Conservation (phyloP, 1,139 yeast genomes). For the Pichia kudriavzevii region DNA sequence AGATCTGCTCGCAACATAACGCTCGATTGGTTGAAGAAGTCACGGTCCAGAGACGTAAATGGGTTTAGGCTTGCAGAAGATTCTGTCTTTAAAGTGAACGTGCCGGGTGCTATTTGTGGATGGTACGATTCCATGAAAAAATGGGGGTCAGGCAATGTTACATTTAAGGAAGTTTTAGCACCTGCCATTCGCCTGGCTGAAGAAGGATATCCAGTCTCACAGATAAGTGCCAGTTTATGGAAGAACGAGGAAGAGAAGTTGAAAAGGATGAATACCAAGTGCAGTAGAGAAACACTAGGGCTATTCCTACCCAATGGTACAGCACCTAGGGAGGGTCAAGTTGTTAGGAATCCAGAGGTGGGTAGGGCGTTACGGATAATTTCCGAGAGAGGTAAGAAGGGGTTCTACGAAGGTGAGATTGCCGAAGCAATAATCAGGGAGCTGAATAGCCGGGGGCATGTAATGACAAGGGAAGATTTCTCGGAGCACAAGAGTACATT, state of each 20-base stretch:
- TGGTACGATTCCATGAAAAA: slow-evolving; percentile 61
- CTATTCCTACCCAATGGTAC: slow-evolving; percentile 35
- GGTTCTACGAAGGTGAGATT: slow-evolving; percentile 60
- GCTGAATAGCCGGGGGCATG: slow-evolving; percentile 47
- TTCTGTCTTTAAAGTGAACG: slow-evolving; percentile 57
- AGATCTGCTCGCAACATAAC: slow-evolving; percentile 49
- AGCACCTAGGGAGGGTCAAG: slow-evolving; percentile 57
- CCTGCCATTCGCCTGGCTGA: slow-evolving; percentile 72
- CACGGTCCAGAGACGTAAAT: too few species aligned
- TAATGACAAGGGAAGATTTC: slow-evolving; percentile 50
- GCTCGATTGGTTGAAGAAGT: slow-evolving; percentile 44
- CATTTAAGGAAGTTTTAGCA: slow-evolving; percentile 49
- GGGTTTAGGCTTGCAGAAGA: slow-evolving; percentile 35
- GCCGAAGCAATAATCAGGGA: slow-evolving; percentile 59
- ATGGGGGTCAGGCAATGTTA: slow-evolving; percentile 70
- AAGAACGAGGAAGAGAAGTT: slow-evolving; percentile 33
- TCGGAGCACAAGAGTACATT: slow-evolving; percentile 47
- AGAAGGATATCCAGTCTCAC: slow-evolving; percentile 58
- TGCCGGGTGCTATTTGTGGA: slow-evolving; percentile 74
- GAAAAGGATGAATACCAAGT: slow-evolving; percentile 21
- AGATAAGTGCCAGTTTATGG: slow-evolving; percentile 54
- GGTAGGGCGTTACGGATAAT: slow-evolving; percentile 49
- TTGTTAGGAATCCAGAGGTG: slow-evolving; percentile 44
- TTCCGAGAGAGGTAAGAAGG: slow-evolving; percentile 52
- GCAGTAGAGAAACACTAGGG: slow-evolving; percentile 27